Conservation (phyloP, 2,329 filamentous ascomycete genomes). For the Aspergillus alliaceus region DNA sequence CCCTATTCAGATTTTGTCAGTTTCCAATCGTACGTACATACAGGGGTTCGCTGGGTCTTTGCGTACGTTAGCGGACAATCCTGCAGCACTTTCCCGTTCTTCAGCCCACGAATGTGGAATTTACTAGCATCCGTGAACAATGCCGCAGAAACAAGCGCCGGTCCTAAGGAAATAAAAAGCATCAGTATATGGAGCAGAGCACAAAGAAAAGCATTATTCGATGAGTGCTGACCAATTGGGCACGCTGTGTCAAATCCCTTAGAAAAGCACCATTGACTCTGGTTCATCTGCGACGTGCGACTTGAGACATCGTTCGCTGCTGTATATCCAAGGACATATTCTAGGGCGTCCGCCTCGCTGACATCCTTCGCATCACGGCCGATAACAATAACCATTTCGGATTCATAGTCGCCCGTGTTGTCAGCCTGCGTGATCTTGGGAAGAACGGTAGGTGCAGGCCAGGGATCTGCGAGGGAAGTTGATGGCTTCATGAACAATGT, state of each 20-base stretch:
- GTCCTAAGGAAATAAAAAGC: conserved; percentile 34
- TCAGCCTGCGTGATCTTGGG: conserved; percentile 55
- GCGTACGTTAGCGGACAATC: conserved; percentile 45
- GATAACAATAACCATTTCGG: conserved; percentile 59
- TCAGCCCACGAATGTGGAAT: conserved; percentile 35
- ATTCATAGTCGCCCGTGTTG: conserved; percentile 60
- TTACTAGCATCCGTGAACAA: conserved; percentile 33
- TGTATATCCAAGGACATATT: conserved; percentile 65
- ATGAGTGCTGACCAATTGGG: conserved; percentile 44
- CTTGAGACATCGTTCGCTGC: conserved; percentile 64
- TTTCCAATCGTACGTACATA: background rate
- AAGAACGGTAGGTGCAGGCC: conserved; percentile 50
- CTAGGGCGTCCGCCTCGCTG: conserved; percentile 55
- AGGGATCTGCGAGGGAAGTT: conserved; percentile 56
- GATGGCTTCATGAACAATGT: conserved; percentile 61
- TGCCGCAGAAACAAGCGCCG: conserved; percentile 48
- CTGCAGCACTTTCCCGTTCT: conserved; percentile 56
- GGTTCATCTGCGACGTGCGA: conserved; percentile 55
- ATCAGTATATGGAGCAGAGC: background rate
- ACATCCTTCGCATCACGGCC: conserved; percentile 56
- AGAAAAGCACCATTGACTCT: conserved; percentile 59
- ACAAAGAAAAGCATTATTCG: too few species aligned
- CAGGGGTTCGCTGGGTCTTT: background rate
- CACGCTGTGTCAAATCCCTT: conserved; percentile 61
- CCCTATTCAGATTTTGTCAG: conserved; percentile 36